phyloP scores from a whole-genome alignment of 225 moss, liverwort and hornwort genomes.

The Straminergon stramineum region DNA sequence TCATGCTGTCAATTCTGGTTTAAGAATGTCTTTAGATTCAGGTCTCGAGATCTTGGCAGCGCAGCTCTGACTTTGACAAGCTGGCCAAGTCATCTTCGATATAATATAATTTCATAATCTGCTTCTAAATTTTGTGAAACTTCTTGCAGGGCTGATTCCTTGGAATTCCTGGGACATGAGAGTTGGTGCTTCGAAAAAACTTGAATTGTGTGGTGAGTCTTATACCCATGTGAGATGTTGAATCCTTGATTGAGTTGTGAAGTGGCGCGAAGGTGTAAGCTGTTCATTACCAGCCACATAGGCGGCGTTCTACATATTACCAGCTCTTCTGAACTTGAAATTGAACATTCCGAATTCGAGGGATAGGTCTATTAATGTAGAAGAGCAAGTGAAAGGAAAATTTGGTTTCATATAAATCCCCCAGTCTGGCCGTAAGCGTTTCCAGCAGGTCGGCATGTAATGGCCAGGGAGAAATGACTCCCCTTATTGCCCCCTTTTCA shows the following conservation, averaged over 20 bases:
- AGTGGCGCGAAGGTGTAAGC: neutral
- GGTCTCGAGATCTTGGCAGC: neutral
- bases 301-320: neutral
- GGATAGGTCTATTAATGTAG: neutral
- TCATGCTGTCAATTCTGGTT: too few relatives aligned
- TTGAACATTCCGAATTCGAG: neutral
- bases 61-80: neutral
- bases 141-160: neutral
- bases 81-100: neutral
- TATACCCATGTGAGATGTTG: neutral
- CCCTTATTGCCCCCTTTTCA: too few relatives aligned
- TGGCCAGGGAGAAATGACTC: neutral
- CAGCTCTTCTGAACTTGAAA: neutral
- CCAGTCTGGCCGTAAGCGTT: neutral
- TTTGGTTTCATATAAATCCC: neutral
- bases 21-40: neutral
- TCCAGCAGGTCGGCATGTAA: neutral
- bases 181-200: neutral
- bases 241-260: neutral
- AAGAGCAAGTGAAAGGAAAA: neutral
- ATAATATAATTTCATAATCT: neutral
- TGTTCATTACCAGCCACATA: neutral
- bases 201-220: neutral
- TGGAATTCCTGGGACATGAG: neutral
- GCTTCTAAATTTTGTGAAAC: too few relatives aligned